Conservation (phyloP, 768 basidiomycete species). For the Trametes maxima region DNA sequence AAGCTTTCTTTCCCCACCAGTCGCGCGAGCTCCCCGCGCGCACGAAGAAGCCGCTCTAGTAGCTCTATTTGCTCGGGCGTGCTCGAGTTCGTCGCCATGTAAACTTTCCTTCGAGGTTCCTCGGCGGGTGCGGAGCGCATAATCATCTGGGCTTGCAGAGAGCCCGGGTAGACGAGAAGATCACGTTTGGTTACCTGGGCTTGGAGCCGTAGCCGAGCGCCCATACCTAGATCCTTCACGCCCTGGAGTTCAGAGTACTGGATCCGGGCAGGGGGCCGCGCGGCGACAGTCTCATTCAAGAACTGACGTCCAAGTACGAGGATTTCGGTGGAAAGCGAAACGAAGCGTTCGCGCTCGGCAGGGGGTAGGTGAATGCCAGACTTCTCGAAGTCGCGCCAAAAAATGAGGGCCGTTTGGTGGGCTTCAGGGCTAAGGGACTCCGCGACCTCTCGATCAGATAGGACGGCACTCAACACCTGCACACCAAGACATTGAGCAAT, state of each 20-base stretch:
- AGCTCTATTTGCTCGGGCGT: conserved; percentile 72
- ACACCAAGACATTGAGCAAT: conserved; percentile 2
- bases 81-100: conserved; percentile 80
- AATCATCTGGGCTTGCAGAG: conserved; percentile 91
- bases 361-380: conserved; percentile 91
- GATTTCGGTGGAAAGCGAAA: conserved; percentile 88
- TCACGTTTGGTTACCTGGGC: conserved; percentile 76
- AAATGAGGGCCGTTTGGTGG: conserved; percentile 87
- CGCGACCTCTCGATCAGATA: conserved; percentile 68
- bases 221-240: conserved; percentile 77
- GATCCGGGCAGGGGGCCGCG: conserved; percentile 68
- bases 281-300: conserved; percentile 62
- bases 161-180: conserved; percentile 81
- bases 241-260: conserved; percentile 71
- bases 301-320: conserved; percentile 87
- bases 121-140: conserved; percentile 87
- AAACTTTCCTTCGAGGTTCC: conserved; percentile 79
- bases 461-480: conserved; percentile 70
- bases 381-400: conserved; percentile 96
- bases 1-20: conserved; percentile 86
- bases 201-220: conserved; percentile 70
- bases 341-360: conserved; percentile 76
- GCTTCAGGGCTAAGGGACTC: conserved; percentile 72
- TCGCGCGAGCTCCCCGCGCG: conserved; percentile 79
- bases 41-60: conserved; percentile 73